Conservation (phyloP, 2,329 filamentous ascomycete genomes). For the Cyphellophora europaea region DNA sequence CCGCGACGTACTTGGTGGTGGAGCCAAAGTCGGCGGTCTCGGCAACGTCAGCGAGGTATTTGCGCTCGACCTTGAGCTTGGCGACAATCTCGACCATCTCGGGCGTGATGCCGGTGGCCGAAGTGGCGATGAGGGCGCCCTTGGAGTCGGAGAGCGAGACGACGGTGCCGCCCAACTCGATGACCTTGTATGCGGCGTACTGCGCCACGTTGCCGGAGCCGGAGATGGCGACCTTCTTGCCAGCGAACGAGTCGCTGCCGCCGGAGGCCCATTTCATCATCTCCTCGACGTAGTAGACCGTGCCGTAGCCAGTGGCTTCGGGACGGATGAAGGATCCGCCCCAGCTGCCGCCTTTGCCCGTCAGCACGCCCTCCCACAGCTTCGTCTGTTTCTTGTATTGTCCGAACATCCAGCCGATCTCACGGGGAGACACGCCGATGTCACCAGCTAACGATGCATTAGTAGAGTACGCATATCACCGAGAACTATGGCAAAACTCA, state of each 20-base stretch:
- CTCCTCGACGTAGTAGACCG: conserved; percentile 66
- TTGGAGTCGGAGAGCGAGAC: conserved; percentile 90
- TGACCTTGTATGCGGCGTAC: conserved; percentile 91
- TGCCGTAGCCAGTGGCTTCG: conserved; percentile 90
- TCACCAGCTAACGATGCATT: conserved; percentile 59
- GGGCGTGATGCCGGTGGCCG: conserved; percentile 62
- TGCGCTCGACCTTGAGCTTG: conserved; percentile 74
- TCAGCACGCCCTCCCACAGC: conserved; percentile 91
- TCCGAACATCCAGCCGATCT: conserved; percentile 93
- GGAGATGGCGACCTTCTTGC: conserved; percentile 91
- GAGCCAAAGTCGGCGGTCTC: conserved; percentile 44
- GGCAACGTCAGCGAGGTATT: conserved; percentile 67
- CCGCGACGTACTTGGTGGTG: conserved; percentile 77
- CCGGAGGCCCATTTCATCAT: conserved; percentile 80
- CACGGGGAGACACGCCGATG: conserved; percentile 84
- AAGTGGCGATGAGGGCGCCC: conserved; percentile 68
- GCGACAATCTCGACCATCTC: conserved; percentile 74
- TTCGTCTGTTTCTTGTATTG: conserved; percentile 82
- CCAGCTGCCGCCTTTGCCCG: conserved; percentile 89
- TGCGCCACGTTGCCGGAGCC: conserved; percentile 97
- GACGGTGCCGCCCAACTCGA: conserved; percentile 89
- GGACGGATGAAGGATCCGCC: conserved; percentile 90
- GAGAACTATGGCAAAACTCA: conserved; percentile 5
- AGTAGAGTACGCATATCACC: conserved; percentile 4
- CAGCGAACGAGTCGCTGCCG: conserved; percentile 73